phyloP scores from a whole-genome alignment of 2,329 filamentous ascomycete genomes.

The Ophiocordyceps robertsii region DNA sequence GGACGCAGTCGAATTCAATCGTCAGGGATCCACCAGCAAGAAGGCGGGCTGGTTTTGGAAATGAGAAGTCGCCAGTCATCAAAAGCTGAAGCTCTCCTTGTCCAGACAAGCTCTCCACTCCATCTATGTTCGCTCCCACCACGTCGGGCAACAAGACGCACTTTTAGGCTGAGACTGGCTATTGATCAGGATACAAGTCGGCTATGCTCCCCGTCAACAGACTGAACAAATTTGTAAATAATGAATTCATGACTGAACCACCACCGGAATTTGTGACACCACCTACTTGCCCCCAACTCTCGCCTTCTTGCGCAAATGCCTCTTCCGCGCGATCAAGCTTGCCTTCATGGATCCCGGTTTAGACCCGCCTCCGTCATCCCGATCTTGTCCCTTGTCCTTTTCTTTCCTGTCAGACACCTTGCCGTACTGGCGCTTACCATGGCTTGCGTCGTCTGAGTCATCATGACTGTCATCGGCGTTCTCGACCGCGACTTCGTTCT shows the following conservation, averaged over 20 bases:
- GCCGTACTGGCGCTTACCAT: background rate
- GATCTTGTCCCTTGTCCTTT: background rate
- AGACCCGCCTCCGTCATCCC: slow-evolving; percentile 18
- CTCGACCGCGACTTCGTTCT: background rate
- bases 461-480: slow-evolving; percentile 15
- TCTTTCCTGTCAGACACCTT: background rate
- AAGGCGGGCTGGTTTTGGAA: slow-evolving; percentile 28
- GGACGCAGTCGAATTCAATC: background rate
- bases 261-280: too few species aligned
- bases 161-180: too few species aligned
- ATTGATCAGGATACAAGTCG: too few species aligned
- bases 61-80: slow-evolving; percentile 7
- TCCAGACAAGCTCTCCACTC: background rate
- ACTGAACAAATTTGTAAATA: too few species aligned
- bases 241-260: too few species aligned
- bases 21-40: slow-evolving; percentile 6
- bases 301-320: slow-evolving; percentile 58
- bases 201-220: too few species aligned
- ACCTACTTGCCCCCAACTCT: background rate
- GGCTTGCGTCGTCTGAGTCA: slow-evolving; percentile 6
- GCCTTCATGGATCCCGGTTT: slow-evolving; percentile 37
- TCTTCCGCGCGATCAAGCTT: slow-evolving; percentile 75
- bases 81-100: background rate
- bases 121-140: background rate
- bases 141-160: too few species aligned